These are phyloP conservation scores for Talaromyces ruber DNA, from an alignment of 495 filamentous ascomycete species.

Conservation along the genomic window DNA sequence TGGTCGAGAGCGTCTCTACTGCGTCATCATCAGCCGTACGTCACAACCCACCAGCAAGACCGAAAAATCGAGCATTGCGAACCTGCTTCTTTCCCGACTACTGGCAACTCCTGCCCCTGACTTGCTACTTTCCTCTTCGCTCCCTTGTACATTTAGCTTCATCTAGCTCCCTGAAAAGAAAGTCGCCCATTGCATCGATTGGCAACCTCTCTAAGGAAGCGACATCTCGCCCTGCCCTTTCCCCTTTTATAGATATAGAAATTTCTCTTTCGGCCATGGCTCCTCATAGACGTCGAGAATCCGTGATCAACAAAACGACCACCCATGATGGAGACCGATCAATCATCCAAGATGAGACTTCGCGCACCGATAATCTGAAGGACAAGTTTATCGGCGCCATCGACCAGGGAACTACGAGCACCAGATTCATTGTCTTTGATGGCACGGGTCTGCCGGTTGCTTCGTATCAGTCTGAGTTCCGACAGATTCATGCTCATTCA, in stretches of 20 bases:
- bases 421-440: conserved; percentile 87
- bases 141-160: not conserved
- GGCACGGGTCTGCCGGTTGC: conserved; percentile 68
- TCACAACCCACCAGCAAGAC: not conserved
- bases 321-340: conserved; percentile 33
- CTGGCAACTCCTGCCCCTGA: not conserved
- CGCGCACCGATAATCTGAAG: conserved; percentile 23
- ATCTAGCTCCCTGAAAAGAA: not conserved
- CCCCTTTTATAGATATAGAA: not conserved
- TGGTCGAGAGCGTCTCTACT: not conserved
- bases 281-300: conserved; percentile 3
- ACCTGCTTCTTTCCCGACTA: not conserved
- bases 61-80: not conserved
- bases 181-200: not conserved
- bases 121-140: not conserved
- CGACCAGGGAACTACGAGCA: conserved; percentile 90
- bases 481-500: conserved; percentile 78
- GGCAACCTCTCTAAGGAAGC: not conserved
- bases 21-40: conserved; percentile 6
- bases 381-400: conserved; percentile 61
- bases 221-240: not conserved
- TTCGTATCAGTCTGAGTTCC: conserved; percentile 85
- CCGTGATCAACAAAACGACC: conserved; percentile 20
- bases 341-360: conserved; percentile 30
- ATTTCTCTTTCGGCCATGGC: conserved; percentile 2